phyloP scores from a whole-genome alignment of 2,329 filamentous ascomycete species.

The Aspergillus persii region DNA sequence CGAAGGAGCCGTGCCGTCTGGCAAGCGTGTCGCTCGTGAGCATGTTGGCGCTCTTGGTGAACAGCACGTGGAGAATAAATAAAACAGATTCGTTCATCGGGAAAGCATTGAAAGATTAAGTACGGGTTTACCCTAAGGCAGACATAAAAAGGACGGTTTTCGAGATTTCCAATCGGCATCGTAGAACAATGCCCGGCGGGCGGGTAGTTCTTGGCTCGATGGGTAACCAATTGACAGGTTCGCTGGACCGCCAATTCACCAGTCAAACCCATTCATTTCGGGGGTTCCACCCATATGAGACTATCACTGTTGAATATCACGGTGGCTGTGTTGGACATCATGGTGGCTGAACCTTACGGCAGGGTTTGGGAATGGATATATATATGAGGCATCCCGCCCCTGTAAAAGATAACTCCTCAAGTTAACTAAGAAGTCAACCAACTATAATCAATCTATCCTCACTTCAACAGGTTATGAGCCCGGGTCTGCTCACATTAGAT shows the following conservation, averaged over 20 bases:
- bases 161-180: too few relatives aligned
- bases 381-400: not conserved
- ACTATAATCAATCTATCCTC: not conserved
- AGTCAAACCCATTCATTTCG: not conserved
- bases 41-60: not conserved
- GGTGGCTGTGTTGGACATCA: not conserved
- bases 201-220: too few relatives aligned
- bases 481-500: not conserved
- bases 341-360: not conserved
- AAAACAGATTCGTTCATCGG: too few relatives aligned
- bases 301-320: not conserved
- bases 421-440: not conserved
- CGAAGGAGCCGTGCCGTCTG: not conserved
- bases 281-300: not conserved
- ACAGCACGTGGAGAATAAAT: not conserved
- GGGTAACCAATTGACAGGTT: not conserved
- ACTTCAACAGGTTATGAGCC: not conserved
- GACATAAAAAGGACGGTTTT: too few relatives aligned
- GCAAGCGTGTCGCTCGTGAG: not conserved
- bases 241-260: not conserved
- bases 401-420: not conserved
- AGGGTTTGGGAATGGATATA: not conserved
- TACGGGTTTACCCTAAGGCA: too few relatives aligned
- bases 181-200: too few relatives aligned
- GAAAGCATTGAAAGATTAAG: not conserved